These are phyloP conservation scores for Gynostemma pentaphyllum DNA, from an alignment of 306 rosid genomes.

Conservation along the genomic window DNA sequence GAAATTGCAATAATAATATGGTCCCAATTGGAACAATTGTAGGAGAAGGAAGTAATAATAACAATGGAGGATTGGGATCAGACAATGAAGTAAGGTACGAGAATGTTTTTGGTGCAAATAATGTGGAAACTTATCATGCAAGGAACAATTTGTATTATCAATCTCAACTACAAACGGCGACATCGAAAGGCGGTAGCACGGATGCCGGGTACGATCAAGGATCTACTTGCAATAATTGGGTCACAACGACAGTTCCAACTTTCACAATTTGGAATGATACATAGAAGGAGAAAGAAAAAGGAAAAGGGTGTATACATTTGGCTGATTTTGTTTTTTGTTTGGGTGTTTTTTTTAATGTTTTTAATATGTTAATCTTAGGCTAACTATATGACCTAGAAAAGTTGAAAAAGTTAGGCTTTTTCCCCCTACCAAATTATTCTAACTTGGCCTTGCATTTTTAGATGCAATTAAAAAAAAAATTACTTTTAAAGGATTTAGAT, in stretches of 20 bases:
- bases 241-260: constrained; percentile 60
- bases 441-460: not conserved
- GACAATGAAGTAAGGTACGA: constrained; percentile 34
- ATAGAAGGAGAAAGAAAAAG: constrained; percentile 1
- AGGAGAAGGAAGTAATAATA: constrained; percentile 3
- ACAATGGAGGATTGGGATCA: constrained; percentile 11
- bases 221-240: constrained; percentile 41
- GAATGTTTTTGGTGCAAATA: constrained; percentile 26
- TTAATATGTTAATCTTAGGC: not conserved
- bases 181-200: not conserved
- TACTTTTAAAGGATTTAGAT: constrained; percentile 14
- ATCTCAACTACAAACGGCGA: constrained; percentile 24
- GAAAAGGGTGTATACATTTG: not conserved
- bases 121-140: constrained; percentile 22
- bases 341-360: not conserved
- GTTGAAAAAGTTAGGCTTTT: not conserved
- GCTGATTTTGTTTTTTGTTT: not conserved
- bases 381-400: not conserved
- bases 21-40: constrained; percentile 29
- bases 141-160: constrained; percentile 41
- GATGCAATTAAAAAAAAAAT: not conserved
- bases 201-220: constrained; percentile 27
- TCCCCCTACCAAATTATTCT: not conserved
- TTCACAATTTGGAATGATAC: constrained; percentile 67
- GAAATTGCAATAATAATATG: constrained; percentile 11